These are phyloP conservation scores for Kokia cookei DNA, from an alignment of 441 rosid species.

Conservation along the genomic window DNA sequence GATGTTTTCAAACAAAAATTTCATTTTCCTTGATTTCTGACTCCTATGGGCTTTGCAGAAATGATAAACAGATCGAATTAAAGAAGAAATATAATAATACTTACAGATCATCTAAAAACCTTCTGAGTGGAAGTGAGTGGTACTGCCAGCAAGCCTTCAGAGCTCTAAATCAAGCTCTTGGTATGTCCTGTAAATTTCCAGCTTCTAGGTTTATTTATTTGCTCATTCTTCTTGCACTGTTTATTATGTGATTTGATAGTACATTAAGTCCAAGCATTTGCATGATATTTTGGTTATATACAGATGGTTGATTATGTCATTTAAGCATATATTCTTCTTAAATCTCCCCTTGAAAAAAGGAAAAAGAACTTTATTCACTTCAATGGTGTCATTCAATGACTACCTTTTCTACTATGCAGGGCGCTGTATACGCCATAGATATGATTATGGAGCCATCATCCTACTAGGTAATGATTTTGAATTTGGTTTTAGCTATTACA, in stretches of 20 bases:
- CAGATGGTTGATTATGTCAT: neutral
- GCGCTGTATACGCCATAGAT: conserved; percentile 86
- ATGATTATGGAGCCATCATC: conserved; percentile 94
- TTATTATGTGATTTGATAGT: conserved; percentile 2
- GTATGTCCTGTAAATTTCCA: conserved; percentile 31
- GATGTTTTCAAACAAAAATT: neutral
- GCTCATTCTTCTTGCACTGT: neutral
- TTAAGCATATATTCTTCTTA: neutral
- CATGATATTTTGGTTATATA: neutral
- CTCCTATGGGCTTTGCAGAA: conserved; percentile 38
- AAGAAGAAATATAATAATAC: conserved; percentile 88
- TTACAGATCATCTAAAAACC: conserved; percentile 72
- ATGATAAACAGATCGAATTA: conserved; percentile 73
- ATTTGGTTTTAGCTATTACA: neutral
- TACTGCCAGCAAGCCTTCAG: conserved; percentile 97
- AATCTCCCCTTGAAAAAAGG: neutral
- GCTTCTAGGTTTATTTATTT: conserved; percentile 5
- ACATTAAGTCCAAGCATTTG: neutral
- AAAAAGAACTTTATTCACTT: neutral
- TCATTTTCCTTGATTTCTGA: conserved; percentile 13
- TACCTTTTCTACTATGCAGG: conserved; percentile 43
- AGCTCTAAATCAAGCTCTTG: conserved; percentile 95
- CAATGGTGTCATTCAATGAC: neutral
- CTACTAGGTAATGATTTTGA: conserved; percentile 53
- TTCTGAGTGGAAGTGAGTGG: conserved; percentile 95